Base-by-base conservation (phyloP, 176 grass and related monocot species). In the Oryza nivara region DNA sequence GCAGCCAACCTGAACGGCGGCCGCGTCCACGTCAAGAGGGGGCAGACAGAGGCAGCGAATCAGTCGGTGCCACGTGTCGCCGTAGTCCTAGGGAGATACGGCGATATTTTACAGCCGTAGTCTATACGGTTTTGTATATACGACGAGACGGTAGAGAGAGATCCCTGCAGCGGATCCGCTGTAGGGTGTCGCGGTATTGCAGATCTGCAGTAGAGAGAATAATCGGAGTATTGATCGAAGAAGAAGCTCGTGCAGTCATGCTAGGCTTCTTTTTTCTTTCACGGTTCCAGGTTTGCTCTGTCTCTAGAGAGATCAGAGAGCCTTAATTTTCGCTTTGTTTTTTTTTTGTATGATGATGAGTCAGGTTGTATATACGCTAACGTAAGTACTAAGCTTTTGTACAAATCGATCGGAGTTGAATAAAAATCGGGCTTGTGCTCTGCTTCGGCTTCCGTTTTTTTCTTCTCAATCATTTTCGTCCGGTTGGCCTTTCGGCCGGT, bases 301-400 rank as follows among this genome's bases (percentile, higher is more conserved):
- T 36, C 35, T 36, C 48, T 40, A 40, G 5, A 40, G 12, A 28
- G 49, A 60, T 32, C 54, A 80, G 76, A 49, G 70, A 77, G 49
- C 88, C 72, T 65, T 22, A 22, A 4, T 17, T 80, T 76, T 76
- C 30, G 30, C 4, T 9, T 4, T 38, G 5, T 32, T 32, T 4
- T 56, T 56, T 23, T 64, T 70, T 71, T 66, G 83, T 63, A 30
- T 15, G n/a, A 70, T 1, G 45, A 22, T 28, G 23, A 65, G n/a
- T 45, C 60, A 73, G 43, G 68, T 6, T 82, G 85, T 82, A 78
- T 23, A 90, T 82, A 82, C 11, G 36, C 83, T 45, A 86, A 65
- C 75, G 32, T n/a, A 84, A 64, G 19, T 58, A 58, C 60, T 66
- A 52, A 47, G 19, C 23, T 67, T 23, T 76, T 88, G 87, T 89